Evolutionary conservation across 73 alveolate genomes (phyloP).

Genomic region (Effrenium voratum): DNA sequence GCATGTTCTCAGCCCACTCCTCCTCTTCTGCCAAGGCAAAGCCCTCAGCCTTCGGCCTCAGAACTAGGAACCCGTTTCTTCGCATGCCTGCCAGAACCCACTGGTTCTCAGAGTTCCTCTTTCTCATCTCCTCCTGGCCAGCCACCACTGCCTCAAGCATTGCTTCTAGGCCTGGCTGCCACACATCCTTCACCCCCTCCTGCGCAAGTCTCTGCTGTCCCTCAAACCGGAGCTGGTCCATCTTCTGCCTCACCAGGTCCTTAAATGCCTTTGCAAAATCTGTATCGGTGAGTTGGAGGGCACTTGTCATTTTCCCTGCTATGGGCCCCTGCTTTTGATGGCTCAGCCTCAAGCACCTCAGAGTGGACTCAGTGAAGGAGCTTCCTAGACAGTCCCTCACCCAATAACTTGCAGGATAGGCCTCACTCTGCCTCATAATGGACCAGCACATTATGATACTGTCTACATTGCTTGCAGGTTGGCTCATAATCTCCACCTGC

Average conservation of each 20-base stretch:
- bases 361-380: neutral
- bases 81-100: constrained; percentile 39
- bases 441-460: neutral
- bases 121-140: constrained; percentile 10
- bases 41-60: constrained; percentile 10
- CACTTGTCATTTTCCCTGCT: neutral
- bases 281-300: constrained; percentile 14
- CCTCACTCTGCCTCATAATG: neutral
- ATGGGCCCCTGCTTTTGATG: neutral
- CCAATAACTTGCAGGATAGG: neutral
- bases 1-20: neutral
- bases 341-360: neutral
- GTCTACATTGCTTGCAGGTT: constrained; percentile 12
- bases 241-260: neutral
- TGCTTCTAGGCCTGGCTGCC: neutral
- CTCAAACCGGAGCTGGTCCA: neutral
- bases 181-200: neutral
- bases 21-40: neutral
- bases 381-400: neutral
- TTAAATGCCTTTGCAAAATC: constrained; percentile 1
- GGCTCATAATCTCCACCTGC: neutral
- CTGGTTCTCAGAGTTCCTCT: neutral
- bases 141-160: too few relatives aligned
- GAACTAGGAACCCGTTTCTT: neutral
- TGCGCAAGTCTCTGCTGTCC: neutral